Percentiles rank a stretch among this genome's conserved stretches.
Evolutionary conservation across 2,329 filamentous ascomycete species (phyloP).

Genomic region (Exophiala spinifera): DNA sequence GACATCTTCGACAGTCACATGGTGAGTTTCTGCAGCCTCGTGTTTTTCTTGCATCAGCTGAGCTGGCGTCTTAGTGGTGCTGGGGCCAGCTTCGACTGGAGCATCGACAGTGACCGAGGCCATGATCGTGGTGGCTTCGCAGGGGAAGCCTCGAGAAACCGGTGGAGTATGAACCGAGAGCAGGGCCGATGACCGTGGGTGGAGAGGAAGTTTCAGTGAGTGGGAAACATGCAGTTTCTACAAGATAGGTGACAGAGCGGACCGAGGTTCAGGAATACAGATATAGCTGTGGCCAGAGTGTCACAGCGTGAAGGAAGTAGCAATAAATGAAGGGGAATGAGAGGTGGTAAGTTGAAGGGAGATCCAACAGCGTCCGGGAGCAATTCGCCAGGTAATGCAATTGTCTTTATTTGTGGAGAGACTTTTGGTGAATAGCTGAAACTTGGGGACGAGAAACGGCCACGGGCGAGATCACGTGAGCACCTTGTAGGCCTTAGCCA

Average conservation of each 20-base stretch:
- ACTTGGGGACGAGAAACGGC: too few species aligned
- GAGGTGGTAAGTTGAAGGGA: too few species aligned
- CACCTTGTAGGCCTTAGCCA: too few species aligned
- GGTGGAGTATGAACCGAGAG: slow-evolving; percentile 20
- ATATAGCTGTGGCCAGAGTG: too few species aligned
- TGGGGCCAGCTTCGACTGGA: slow-evolving; percentile 25
- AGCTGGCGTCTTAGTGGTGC: slow-evolving; percentile 45
- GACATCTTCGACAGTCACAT: slow-evolving; percentile 74
- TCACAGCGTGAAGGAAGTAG: too few species aligned
- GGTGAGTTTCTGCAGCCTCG: slow-evolving; percentile 51
- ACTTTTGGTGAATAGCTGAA: too few species aligned
- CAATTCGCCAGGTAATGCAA: too few species aligned
- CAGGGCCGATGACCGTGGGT: slow-evolving; percentile 20
- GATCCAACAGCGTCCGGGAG: too few species aligned
- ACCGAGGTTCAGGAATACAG: too few species aligned
- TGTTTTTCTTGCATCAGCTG: slow-evolving; percentile 55
- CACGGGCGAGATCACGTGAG: too few species aligned
- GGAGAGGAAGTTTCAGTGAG: slow-evolving; percentile 7
- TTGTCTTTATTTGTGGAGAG: too few species aligned
- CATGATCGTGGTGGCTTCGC: slow-evolving; percentile 22
- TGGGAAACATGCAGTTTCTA: slow-evolving; percentile 13
- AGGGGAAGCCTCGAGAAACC: slow-evolving; percentile 24
- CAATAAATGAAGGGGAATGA: too few species aligned
- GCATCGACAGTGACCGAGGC: slow-evolving; percentile 19
- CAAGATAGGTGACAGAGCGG: not conserved